Percentiles rank a stretch among this genome's conserved stretches.
phyloP scores from a whole-genome alignment of 495 filamentous ascomycete species.

The Lasiosphaeria ovina region DNA sequence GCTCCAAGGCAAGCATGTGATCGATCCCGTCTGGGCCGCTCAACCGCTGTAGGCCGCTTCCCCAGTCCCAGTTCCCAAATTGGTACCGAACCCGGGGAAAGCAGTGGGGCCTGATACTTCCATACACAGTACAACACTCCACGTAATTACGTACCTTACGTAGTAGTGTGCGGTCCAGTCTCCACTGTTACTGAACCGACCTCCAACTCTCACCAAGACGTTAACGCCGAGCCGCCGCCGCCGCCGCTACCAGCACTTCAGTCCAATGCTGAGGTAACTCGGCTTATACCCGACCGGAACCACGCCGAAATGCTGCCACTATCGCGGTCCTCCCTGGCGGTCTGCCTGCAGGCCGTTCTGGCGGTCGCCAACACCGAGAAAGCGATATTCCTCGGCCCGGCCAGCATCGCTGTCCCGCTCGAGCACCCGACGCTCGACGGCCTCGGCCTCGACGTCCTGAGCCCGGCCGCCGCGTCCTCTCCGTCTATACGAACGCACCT shows the following conservation, averaged over 20 bases:
- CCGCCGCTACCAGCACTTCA: too few species aligned
- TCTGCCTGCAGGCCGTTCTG: slow-evolving; percentile 7
- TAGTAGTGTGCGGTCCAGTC: too few species aligned
- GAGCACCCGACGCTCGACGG: slow-evolving; percentile 59
- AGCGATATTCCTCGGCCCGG: slow-evolving; percentile 78
- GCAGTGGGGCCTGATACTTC: slow-evolving; percentile 10
- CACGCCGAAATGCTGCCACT: not conserved
- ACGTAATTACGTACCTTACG: not conserved
- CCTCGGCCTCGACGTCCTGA: slow-evolving; percentile 63
- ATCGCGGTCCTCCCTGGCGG: slow-evolving; percentile 5
- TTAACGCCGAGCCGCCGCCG: too few species aligned
- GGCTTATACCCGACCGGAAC: too few species aligned
- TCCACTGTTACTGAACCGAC: too few species aligned
- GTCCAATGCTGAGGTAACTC: too few species aligned
- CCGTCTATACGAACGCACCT: slow-evolving; percentile 59
- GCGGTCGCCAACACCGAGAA: slow-evolving; percentile 80
- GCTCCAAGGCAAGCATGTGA: slow-evolving; percentile 26
- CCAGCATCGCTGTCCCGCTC: slow-evolving; percentile 48
- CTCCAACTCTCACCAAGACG: too few species aligned
- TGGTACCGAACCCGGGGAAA: slow-evolving; percentile 20
- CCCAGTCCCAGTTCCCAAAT: not conserved
- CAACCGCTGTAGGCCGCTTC: slow-evolving; percentile 7
- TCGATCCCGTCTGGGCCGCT: slow-evolving; percentile 15
- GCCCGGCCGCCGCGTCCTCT: slow-evolving; percentile 42
- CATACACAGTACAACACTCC: not conserved